phyloP scores from a whole-genome alignment of 2,329 filamentous ascomycete species.

The Colletotrichum melonis region DNA sequence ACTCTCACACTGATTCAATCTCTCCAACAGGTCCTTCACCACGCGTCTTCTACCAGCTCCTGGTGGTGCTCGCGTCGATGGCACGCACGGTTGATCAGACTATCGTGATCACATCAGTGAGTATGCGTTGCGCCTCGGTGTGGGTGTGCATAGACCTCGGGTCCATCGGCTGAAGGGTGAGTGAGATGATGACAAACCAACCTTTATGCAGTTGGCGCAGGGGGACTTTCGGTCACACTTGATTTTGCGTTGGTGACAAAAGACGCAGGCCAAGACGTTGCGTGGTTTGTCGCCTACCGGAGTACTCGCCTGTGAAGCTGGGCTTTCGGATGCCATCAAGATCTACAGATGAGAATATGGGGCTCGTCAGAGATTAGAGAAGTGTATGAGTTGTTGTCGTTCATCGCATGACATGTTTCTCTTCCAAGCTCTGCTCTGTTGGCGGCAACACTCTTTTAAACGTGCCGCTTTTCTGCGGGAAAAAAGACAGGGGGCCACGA shows the following conservation, averaged over 20 bases:
- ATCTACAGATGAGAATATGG: not conserved
- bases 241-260: constrained; percentile 72
- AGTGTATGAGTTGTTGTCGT: not conserved
- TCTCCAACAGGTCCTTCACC: constrained; percentile 18
- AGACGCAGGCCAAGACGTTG: constrained; percentile 53
- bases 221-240: constrained; percentile 70
- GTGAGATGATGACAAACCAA: constrained; percentile 19
- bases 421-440: not conserved
- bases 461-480: not conserved
- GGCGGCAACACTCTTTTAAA: not conserved
- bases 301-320: constrained; percentile 8
- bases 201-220: constrained; percentile 60
- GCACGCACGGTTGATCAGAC: constrained; percentile 24
- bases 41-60: constrained; percentile 19
- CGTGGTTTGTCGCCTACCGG: constrained; percentile 2
- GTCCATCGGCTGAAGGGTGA: not conserved
- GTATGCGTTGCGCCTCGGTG: not conserved
- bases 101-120: constrained; percentile 67
- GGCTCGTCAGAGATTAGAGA: not conserved
- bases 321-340: constrained; percentile 22
- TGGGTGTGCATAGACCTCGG: not conserved
- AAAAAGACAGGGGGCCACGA: not conserved
- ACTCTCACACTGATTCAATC: constrained; percentile 25
- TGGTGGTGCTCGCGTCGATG: constrained; percentile 21
- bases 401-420: not conserved